Percentiles rank a stretch among this genome's conserved stretches.
These are phyloP conservation scores for Podospora conica DNA, from an alignment of 495 filamentous ascomycete species.

Conservation along the genomic window DNA sequence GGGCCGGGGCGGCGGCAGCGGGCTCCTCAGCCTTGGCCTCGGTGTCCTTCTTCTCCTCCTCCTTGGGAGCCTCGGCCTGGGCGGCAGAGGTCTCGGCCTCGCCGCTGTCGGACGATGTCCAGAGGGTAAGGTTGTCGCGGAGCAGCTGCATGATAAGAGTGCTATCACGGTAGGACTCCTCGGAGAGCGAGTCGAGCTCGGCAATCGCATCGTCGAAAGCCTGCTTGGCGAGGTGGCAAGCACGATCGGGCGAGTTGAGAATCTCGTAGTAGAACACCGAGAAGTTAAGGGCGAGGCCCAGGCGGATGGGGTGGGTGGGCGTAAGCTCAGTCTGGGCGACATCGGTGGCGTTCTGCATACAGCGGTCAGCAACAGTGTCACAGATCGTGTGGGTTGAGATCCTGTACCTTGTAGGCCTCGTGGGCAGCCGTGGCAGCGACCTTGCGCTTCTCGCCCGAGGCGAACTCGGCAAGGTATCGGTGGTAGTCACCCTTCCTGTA, in stretches of 20 bases:
- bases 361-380: background rate
- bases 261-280: slow-evolving; percentile 99
- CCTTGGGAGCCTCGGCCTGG: slow-evolving; percentile 53
- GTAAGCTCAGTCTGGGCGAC: slow-evolving; percentile 96
- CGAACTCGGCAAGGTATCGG: slow-evolving; percentile 98
- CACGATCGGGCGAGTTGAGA: slow-evolving; percentile 96
- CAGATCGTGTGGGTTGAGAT: background rate
- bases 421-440: slow-evolving; percentile 90
- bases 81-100: slow-evolving; percentile 64
- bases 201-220: slow-evolving; percentile 99
- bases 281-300: slow-evolving; percentile 98
- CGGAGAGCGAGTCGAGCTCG: slow-evolving; percentile 95
- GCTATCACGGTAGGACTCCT: slow-evolving; percentile 99
- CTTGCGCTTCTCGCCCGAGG: slow-evolving; percentile 98
- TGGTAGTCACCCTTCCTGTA: slow-evolving; percentile 99
- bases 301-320: slow-evolving; percentile 96
- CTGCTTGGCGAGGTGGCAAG: slow-evolving; percentile 98
- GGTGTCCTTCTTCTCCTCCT: slow-evolving; percentile 51
- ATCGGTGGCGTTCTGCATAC: slow-evolving; percentile 81
- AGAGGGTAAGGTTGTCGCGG: slow-evolving; percentile 98
- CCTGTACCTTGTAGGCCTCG: slow-evolving; percentile 95
- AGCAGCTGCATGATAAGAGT: slow-evolving; percentile 99
- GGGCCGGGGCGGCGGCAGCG: slow-evolving; percentile 23
- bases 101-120: slow-evolving; percentile 92
- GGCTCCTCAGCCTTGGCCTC: slow-evolving; percentile 49